Conservation (phyloP, 1,139 yeast genomes). For the Candida albicans region DNA sequence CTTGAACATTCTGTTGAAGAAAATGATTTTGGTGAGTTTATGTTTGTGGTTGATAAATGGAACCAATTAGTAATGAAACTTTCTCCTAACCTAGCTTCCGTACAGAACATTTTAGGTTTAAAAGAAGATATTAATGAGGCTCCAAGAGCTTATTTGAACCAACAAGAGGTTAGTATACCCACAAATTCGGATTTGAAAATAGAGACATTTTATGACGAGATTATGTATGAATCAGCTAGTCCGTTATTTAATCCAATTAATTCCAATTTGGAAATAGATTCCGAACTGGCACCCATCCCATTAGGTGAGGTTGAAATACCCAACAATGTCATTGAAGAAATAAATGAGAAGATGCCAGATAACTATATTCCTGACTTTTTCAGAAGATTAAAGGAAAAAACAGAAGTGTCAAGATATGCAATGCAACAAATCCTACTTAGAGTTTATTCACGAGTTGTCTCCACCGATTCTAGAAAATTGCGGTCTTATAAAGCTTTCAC, state of each 20-base stretch:
- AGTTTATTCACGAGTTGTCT: constrained; percentile 73
- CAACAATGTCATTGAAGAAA: constrained; percentile 7
- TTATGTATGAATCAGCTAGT: constrained; percentile 17
- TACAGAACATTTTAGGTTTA: constrained; percentile 8
- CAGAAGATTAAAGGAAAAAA: constrained; percentile 31
- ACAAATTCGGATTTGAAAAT: constrained; percentile 25
- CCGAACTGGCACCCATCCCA: constrained; percentile 2
- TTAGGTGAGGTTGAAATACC: constrained; percentile 8
- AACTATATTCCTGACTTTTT: constrained; percentile 30
- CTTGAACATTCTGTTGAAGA: constrained; percentile 33
- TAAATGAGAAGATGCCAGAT: constrained; percentile 18
- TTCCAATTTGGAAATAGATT: constrained; percentile 3
- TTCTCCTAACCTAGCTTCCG: constrained; percentile 27
- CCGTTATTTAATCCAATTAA: constrained; percentile 13
- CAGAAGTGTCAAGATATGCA: constrained; percentile 53
- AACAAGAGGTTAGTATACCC: constrained; percentile 18
- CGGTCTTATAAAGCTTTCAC: constrained; percentile 82
- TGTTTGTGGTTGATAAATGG: constrained; percentile 44
- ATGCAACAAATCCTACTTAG: constrained; percentile 71
- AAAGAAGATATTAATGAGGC: constrained; percentile 34
- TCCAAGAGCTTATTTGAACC: constrained; percentile 25
- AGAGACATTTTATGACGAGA: constrained; percentile 27
- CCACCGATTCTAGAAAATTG: constrained; percentile 67
- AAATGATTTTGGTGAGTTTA: constrained; percentile 36
- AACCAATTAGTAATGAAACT: constrained; percentile 38